Base-by-base conservation (phyloP, 768 basidiomycete species). In the Naganishia vishniacii region DNA sequence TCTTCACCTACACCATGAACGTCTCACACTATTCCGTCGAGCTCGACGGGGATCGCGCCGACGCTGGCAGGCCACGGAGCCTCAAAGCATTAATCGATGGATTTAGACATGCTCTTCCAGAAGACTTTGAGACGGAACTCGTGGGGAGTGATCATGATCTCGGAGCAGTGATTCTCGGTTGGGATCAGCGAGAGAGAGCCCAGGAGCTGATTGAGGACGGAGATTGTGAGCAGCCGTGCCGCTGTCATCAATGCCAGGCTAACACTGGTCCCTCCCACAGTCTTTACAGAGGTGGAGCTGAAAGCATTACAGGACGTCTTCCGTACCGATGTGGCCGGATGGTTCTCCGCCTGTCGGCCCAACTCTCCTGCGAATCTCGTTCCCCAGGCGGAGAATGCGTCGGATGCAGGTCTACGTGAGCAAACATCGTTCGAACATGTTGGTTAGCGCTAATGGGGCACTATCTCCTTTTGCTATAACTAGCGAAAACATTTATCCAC, bases 101-200 rank as follows among this genome's bases (percentile, higher is more conserved):
- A 12, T 74, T 77, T 62, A 67, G 47, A 51, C 29, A 71, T 7
- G 51, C 59, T 28, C 56, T 77, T 45, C 75, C 75, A 6, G 67
- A 66, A 25, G 72, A 65, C 5, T 75, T 77, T 58, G 61, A 69
- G 18, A 29, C 75, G 41, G 67, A 68, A 41, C 64, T 75, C 15
- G 73, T 71, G 25, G 75, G 74, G 16, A 75, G 75, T 53, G 74
- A 77, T 65, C 75, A 77, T 62, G 75, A 77, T 69, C 71, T 73
- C 0, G 74, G 72, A 5, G 74, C 74, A 59, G 65, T 64, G 42
- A 70, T 77, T 9, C 48, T 77, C 61, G 75, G 75, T n/a, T 65
- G 68, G 37, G 75, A 77, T 66, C 75, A 77, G 62, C 62, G 73
- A 51, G 68, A 70, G 16, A 66, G 69, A 37, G 75, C 75, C 3